Base-by-base conservation (phyloP, 1,139 yeast species). In the Zygoascus meyerae region DNA sequence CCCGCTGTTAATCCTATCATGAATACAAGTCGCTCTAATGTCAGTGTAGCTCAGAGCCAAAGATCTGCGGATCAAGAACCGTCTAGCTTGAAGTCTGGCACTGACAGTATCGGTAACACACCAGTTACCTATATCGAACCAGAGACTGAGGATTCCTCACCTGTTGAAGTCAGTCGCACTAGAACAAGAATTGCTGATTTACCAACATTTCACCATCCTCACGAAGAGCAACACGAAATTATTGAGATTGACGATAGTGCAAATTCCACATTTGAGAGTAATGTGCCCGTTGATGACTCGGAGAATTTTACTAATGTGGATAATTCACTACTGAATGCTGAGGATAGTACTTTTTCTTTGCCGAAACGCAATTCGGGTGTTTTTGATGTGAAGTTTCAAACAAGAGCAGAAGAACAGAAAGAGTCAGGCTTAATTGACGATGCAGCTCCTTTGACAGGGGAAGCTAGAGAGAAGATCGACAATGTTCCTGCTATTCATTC, bases 1-100 rank as follows among this genome's bases (percentile, higher is more conserved):
- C 46, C 46, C 4, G 45, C 40, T 7, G 44, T 46, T 17, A 44
- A 45, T 4, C 46, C 46, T 9, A 45, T 31, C 26, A 35, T 42
- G n/a, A 29, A 11, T 33, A 35, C 45, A 15, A 34, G 14, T 37
- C 11, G 17, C 16, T 2, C 40, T 14, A 18, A 17, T 35, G 34
- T 17, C 17, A 17, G 41, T 2, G 26, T 21, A 17, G 17, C 38
- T 15, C n/a, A 12, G 16, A 15, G 21, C 11, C 15, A 14, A 34
- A 11, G 14, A 31, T 17, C 39, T n/a, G n/a, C 29, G n/a, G 39
- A 35, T 6, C 16, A 10, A 10, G 15, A 18, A n/a, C 17, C 40
- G 11, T 39, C 26, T 14, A 7, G 9, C 12, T 21, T 35, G 15
- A 10, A 31, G 12, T 21, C 40, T 40, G 17, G 39, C 14, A 32